Evolutionary conservation across 148 eudicot genomes (phyloP), one percentile per base, ranked within the genome.

Genomic region (Cornus florida): DNA sequence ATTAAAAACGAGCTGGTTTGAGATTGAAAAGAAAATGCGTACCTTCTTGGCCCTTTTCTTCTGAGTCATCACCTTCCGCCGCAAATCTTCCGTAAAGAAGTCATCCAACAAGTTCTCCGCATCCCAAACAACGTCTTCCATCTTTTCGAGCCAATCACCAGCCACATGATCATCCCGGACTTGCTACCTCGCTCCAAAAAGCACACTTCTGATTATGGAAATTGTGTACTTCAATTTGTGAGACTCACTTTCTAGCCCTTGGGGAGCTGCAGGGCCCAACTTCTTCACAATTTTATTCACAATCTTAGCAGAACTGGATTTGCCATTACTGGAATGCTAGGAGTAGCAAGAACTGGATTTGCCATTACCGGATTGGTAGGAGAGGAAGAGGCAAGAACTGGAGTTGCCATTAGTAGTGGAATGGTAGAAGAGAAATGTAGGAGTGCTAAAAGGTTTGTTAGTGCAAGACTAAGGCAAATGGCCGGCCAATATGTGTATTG

Each of bases 91-190:
- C 0, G 69, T 65, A 0, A 31, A 7, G 8, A 71, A 79, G 16
- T 75, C 75, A 59, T 81, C 83, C 14, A 70, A 31, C 48, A 81
- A 1, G 66, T 81, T 82, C 43, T 83, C 82, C 20, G 71, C 79
- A 10, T 75, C 67, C 32, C 74, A 78, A 48, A 70, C 43, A 12
- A 62, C 76, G 70, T 60, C 60, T 48, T 60, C 43, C 39, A 83
- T 79, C 75, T 67, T 75, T 17, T 62, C 68, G 10, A 82, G 69
- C 78, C 72, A 78, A 7, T 13, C 67, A 9, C 69, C 19, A 5
- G 60, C 14, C 19, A 38, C 53, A 67, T 4, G 33, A 19, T 73
- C 38, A 5, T 14, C 8, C 48, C 67, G 43, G 5, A n/a, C 28
- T 28, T 28, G 28, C 0, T 28, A 59, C 19, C 77, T 65, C 10